These are phyloP conservation scores for Astraeus odoratus DNA, from an alignment of 768 basidiomycete species.

Conservation along the genomic window DNA sequence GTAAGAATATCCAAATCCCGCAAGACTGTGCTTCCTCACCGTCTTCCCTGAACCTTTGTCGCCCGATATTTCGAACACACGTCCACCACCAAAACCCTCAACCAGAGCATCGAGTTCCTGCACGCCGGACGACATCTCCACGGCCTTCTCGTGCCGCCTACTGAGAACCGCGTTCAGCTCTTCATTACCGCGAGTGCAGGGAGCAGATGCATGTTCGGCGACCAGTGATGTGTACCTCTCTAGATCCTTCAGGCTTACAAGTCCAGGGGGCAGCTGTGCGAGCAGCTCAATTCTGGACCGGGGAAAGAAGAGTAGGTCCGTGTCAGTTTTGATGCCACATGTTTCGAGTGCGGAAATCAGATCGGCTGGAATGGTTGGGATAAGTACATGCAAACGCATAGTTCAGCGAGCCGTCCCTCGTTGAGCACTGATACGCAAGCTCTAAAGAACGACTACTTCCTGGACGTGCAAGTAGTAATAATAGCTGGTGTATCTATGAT, in stretches of 20 bases:
- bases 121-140: slow-evolving; percentile 30
- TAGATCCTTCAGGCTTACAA: slow-evolving; percentile 43
- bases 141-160: slow-evolving; percentile 6
- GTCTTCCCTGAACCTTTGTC: slow-evolving; percentile 61
- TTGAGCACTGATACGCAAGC: no score
- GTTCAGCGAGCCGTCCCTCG: not conserved
- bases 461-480: no score
- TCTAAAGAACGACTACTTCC: no score
- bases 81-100: slow-evolving; percentile 40
- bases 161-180: slow-evolving; percentile 15
- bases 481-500: no score
- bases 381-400: slow-evolving; percentile 25
- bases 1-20: slow-evolving; percentile 1
- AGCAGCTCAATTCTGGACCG: slow-evolving; percentile 43
- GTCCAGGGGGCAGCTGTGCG: slow-evolving; percentile 42
- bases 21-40: slow-evolving; percentile 32
- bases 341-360: slow-evolving; percentile 41
- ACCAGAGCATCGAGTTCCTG: slow-evolving; percentile 47
- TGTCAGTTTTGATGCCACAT: slow-evolving; percentile 47
- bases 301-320: slow-evolving; percentile 47
- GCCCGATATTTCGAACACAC: slow-evolving; percentile 65
- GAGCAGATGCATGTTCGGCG: slow-evolving; percentile 37
- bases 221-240: slow-evolving; percentile 33
- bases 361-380: slow-evolving; percentile 32
- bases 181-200: slow-evolving; percentile 29